phyloP scores from a whole-genome alignment of 1,284 basidiomycete genomes.

The Termitomyces sp. region DNA sequence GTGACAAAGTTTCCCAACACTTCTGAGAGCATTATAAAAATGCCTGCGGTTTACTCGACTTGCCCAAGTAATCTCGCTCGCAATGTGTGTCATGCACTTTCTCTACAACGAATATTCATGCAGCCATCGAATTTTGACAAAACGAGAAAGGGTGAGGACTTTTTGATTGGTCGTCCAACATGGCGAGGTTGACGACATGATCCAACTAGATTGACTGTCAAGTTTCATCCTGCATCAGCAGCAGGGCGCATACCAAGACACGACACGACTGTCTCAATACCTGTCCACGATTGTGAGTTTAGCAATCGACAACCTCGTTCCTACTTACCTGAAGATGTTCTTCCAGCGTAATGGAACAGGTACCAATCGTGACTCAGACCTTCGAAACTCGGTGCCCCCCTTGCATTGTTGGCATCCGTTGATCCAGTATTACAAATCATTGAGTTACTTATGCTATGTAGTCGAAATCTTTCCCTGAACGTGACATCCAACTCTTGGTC shows the following conservation, averaged over 20 bases:
- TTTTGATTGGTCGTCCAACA: not conserved
- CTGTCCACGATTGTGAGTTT: not conserved
- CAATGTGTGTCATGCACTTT: slow-evolving; percentile 1
- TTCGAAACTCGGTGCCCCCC: not conserved
- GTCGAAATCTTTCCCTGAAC: not conserved
- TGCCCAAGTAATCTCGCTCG: not conserved
- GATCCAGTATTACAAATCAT: not conserved
- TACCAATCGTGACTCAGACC: not conserved
- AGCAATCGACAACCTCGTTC: not conserved
- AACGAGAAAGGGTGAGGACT: not conserved
- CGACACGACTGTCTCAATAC: not conserved
- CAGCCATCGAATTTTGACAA: not conserved
- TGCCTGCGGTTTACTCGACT: not conserved
- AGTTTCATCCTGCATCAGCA: not conserved
- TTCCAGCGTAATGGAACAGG: not conserved
- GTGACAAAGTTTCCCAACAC: not conserved
- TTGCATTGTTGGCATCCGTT: not conserved
- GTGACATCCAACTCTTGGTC: not conserved
- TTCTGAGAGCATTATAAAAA: not conserved
- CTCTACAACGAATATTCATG: slow-evolving; percentile 4
- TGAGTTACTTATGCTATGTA: too few species aligned
- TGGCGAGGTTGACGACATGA: not conserved
- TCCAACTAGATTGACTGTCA: not conserved
- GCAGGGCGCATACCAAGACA: not conserved
- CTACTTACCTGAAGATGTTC: not conserved